Evolutionary conservation across 1,284 basidiomycete species (phyloP), one percentile per base, ranked within the genome.

Genomic region (Cystobasidium pallidum): DNA sequence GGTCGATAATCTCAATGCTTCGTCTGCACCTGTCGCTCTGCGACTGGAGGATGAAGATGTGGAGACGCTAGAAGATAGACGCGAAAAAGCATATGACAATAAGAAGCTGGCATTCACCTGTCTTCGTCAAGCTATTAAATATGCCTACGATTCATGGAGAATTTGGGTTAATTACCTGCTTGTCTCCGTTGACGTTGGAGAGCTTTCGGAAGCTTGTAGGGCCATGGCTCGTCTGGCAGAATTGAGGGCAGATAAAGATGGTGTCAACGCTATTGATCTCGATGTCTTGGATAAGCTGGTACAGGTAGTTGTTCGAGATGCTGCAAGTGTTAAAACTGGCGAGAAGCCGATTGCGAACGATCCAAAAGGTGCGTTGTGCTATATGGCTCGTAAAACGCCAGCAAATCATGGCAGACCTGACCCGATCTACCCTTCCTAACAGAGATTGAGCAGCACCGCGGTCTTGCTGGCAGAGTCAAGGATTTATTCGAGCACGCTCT

Each of bases 151-250:
- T 65, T 94, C 94, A 78, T 99, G 95, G 95, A 87, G 92, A 19
- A 94, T 99, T 87, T 99, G 96, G 96, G 86, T 86, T 76, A 99
- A 99, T 83, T 98, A 94, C 84, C 95, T 94, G 90, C 84, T 97
- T 76, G 89, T 99, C 43, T 86, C 91, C 7, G 85, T 97, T 81
- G 93, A 98, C 78, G 90, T 97, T 17, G 95, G 94, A 7, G 91
- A 97, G 81, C 85, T 97, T 54, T 84, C 87, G 8, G 95, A 99
- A 80, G 90, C 93, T 0, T 88, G 87, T 65, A 88, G 91, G 28
- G 94, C 94, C 0, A 85, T 94, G 58, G 85, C 86, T 0, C 88
- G 93, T 4, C 85, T 97, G 34, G 86, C 96, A 39, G 91, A 95
- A 79, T 88, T 91, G 78, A 88, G 89, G 8, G 86, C 85, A n/a